Evolutionary conservation across 176 grass and related monocot species (phyloP).

Genomic region (Carex myosuroides): DNA sequence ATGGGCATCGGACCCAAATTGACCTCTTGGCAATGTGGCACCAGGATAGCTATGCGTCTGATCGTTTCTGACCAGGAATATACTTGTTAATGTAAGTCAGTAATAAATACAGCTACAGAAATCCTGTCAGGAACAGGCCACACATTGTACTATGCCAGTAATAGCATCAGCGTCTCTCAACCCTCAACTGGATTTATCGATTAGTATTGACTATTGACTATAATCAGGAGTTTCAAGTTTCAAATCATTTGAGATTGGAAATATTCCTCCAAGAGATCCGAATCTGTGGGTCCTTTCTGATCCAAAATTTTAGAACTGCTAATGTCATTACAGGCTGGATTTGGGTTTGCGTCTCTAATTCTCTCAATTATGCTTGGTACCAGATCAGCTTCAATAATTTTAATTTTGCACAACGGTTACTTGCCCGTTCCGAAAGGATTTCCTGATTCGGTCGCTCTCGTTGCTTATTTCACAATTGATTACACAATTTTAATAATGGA

Average conservation of each 20-base stretch:
- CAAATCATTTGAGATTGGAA: not conserved
- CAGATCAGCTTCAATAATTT: not conserved
- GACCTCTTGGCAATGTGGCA: not conserved
- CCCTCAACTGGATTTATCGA: not conserved
- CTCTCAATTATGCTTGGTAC: not conserved
- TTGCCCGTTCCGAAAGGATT: not conserved
- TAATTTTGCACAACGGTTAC: not conserved
- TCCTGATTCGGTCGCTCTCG: not conserved
- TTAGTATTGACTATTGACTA: too few relatives aligned
- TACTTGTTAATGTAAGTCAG: not conserved
- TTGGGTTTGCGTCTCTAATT: not conserved
- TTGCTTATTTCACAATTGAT: not conserved
- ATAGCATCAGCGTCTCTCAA: not conserved
- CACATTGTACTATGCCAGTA: not conserved
- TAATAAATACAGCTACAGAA: not conserved
- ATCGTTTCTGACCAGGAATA: not conserved
- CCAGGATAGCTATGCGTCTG: not conserved
- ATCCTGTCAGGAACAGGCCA: not conserved
- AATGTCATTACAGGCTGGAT: constrained; percentile 10
- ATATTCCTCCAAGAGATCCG: constrained; percentile 4
- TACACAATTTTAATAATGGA: too few relatives aligned
- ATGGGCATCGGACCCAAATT: too few relatives aligned
- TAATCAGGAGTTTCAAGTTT: not conserved
- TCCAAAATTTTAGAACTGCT: not conserved
- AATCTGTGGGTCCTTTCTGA: not conserved